A percentile compares a stretch with the other conserved stretches of the same genome.
These are phyloP conservation scores for Thinopyrum elongatum DNA, from an alignment of 176 grass and related monocot genomes.

Conservation along the genomic window DNA sequence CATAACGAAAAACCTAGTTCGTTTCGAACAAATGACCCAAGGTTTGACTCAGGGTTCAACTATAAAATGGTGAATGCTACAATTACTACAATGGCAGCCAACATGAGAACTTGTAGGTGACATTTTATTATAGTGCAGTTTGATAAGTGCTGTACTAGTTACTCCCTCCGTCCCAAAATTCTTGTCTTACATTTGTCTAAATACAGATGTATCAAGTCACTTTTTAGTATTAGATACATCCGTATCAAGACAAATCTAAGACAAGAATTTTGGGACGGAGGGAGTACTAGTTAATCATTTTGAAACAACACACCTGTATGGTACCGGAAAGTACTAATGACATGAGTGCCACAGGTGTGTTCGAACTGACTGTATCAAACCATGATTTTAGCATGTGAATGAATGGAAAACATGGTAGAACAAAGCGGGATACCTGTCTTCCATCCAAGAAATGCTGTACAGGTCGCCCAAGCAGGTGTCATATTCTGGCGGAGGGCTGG, in stretches of 20 bases:
- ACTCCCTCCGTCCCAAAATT: too few species aligned
- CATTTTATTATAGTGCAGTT: too few species aligned
- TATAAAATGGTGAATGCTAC: not conserved
- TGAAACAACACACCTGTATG: not conserved
- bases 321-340: constrained; percentile 3
- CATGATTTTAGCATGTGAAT: constrained; percentile 10
- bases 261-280: too few species aligned
- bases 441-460: constrained; percentile 91
- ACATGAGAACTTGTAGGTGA: not conserved
- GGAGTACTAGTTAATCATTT: constrained; percentile 23
- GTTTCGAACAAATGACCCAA: not conserved
- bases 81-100: not conserved
- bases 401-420: not conserved
- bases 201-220: too few species aligned
- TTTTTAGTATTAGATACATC: too few species aligned
- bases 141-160: not conserved
- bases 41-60: not conserved
- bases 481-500: constrained; percentile 58
- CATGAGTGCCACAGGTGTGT: not conserved
- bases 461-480: constrained; percentile 94
- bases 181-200: too few species aligned
- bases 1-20: not conserved
- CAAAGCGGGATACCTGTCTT: constrained; percentile 62
- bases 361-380: not conserved
- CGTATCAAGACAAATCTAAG: too few species aligned